Conservation (phyloP, 805 yeast genomes). For the Candida sphagnicola region DNA sequence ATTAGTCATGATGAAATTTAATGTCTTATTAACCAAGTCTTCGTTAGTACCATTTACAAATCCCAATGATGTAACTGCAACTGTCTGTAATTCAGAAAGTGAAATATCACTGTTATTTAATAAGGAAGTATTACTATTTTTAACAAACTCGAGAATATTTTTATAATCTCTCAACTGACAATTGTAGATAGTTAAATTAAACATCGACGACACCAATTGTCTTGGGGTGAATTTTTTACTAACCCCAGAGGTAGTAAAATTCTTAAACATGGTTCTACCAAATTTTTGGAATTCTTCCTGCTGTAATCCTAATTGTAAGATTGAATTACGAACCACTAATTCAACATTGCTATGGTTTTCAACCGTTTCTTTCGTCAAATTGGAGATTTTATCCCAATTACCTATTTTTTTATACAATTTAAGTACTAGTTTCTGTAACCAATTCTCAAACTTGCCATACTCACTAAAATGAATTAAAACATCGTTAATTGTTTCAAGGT, state of each 20-base stretch:
- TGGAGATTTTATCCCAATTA: slow-evolving; percentile 20
- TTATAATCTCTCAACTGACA: slow-evolving; percentile 48
- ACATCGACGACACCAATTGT: slow-evolving; percentile 42
- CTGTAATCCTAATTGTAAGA: slow-evolving; percentile 38
- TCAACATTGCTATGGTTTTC: slow-evolving; percentile 25
- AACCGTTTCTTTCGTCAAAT: slow-evolving; percentile 11
- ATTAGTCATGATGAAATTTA: slow-evolving; percentile 56
- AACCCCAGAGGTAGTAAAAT: slow-evolving; percentile 48
- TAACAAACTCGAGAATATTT: slow-evolving; percentile 50
- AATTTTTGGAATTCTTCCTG: slow-evolving; percentile 24
- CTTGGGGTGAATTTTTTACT: slow-evolving; percentile 45
- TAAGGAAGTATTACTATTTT: slow-evolving; percentile 44
- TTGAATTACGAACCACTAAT: slow-evolving; percentile 38
- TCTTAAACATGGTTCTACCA: slow-evolving; percentile 42
- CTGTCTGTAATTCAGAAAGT: slow-evolving; percentile 45
- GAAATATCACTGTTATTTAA: slow-evolving; percentile 32
- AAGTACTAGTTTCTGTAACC: slow-evolving; percentile 16
- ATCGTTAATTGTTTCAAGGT: slow-evolving; percentile 29
- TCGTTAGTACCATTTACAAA: slow-evolving; percentile 33
- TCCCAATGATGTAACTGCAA: slow-evolving; percentile 54
- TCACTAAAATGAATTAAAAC: slow-evolving; percentile 27
- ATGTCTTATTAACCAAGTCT: slow-evolving; percentile 47
- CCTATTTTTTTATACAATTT: slow-evolving; percentile 21
- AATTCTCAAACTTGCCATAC: slow-evolving; percentile 17
- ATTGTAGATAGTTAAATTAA: slow-evolving; percentile 36